Conservation (phyloP, 768 basidiomycete genomes). For the Amanita phalloides region DNA sequence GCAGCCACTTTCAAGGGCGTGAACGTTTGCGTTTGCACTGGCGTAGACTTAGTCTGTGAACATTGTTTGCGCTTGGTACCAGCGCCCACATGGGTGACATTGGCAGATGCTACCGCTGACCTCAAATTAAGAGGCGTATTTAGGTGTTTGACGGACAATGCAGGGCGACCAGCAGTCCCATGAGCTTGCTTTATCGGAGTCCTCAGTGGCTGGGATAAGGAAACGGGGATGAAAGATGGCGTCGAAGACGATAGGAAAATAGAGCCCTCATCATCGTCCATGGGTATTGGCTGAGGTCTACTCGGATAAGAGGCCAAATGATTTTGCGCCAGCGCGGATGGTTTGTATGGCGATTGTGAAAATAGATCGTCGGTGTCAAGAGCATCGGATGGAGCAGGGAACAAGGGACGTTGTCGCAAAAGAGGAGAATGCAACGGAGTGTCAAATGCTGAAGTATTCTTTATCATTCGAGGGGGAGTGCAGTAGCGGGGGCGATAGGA, state of each 20-base stretch:
- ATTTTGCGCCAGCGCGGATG: conserved; percentile 20
- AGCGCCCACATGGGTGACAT: conserved; percentile 24
- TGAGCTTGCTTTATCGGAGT: conserved; percentile 50
- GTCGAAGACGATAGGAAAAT: conserved; percentile 39
- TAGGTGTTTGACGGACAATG: conserved; percentile 26
- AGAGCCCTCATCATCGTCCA: conserved; percentile 46
- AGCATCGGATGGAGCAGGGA: conserved; percentile 15
- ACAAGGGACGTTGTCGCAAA: conserved; percentile 33
- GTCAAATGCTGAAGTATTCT: conserved; percentile 27
- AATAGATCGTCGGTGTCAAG: conserved; percentile 40
- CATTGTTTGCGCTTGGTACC: conserved; percentile 63
- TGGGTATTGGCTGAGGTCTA: conserved; percentile 21
- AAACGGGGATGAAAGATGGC: conserved; percentile 31
- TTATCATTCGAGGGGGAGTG: conserved; percentile 22
- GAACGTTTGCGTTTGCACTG: conserved; percentile 38
- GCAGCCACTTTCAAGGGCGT: conserved; percentile 38
- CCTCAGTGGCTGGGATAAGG: conserved; percentile 38
- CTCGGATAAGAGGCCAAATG: not conserved
- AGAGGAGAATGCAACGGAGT: conserved; percentile 58
- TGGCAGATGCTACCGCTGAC: conserved; percentile 12
- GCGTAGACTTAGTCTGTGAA: conserved; percentile 36
- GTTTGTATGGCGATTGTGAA: conserved; percentile 40
- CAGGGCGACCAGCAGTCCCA: conserved; percentile 27
- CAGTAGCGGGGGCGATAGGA: conserved; percentile 24
- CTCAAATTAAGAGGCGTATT: conserved; percentile 14